Base-by-base conservation (phyloP, 805 yeast genomes). In the Hanseniaspora thailandica region DNA sequence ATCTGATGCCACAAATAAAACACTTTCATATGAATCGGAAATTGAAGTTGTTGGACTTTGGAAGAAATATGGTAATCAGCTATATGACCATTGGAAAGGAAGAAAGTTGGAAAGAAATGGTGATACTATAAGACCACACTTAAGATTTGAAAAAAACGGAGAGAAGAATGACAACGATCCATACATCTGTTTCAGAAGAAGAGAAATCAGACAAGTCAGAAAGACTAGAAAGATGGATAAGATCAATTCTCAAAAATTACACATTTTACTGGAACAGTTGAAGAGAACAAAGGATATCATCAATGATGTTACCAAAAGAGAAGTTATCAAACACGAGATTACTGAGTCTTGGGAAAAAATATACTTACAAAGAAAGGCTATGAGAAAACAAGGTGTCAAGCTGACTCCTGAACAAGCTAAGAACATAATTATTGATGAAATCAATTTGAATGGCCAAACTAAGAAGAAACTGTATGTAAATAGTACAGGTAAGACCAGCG, bases 141-240 rank as follows among this genome's bases (percentile, higher is more conserved):
- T 93, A 48, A 85, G 81, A 65, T 88, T 86, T 65, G 97, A 89
- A 69, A 89, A 86, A 60, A 86, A 86, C 23, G 78, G 78, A 54
- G 93, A 86, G 55, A 88, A 88, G 62, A 97, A 89, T 62, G 97
- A 89, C 62, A 78, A 77, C 56, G 97, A 93, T 66, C 97, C 98
- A 1, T 93, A 93, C 66, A 83, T 87, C 39, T 87, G 97, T 70
- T 93, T 93, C 73, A 78, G 98, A 62, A 81, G 96, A 59, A 83
- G 98, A 66, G 97, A 89, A 63, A 83, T 87, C 58, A 80, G 98
- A 59, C 97, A 86, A 64, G 93, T 94, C 30, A 83, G 98, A 66
- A 93, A 93, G 66, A 93, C 98, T 0, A 80, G 98, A 66, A 79
- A 97, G 58, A 86, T 96, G 0, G 98, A 93, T 69, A 77, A 85